phyloP scores from a whole-genome alignment of 1,139 yeast genomes.

The Geotrichum macrosporum region DNA sequence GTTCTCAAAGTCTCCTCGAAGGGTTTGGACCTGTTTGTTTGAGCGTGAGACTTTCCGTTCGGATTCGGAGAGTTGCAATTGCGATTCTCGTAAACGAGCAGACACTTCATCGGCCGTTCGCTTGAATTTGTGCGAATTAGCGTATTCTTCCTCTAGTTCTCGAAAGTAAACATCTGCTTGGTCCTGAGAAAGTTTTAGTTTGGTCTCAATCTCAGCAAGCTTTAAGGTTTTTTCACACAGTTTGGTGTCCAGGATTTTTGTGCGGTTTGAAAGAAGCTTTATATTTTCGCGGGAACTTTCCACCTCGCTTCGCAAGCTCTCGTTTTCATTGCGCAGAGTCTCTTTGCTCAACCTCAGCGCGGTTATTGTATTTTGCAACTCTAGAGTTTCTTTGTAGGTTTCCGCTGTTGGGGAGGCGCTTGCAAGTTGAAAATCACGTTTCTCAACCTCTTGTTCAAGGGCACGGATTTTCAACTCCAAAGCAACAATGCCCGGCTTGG shows the following conservation, averaged over 20 bases:
- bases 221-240: slow-evolving; percentile 6
- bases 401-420: neutral
- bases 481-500: neutral
- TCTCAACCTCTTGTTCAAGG: slow-evolving; percentile 10
- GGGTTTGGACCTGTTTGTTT: neutral
- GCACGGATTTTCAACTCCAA: slow-evolving; percentile 3
- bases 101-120: slow-evolving; percentile 8
- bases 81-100: neutral
- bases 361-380: slow-evolving; percentile 11
- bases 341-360: slow-evolving; percentile 14
- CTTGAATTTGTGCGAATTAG: neutral
- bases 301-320: slow-evolving; percentile 2
- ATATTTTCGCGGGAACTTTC: neutral
- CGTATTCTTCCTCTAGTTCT: slow-evolving; percentile 7
- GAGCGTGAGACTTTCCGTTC: neutral
- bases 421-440: slow-evolving; percentile 7
- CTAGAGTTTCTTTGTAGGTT: neutral
- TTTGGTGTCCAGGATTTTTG: slow-evolving; percentile 9
- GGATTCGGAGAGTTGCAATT: slow-evolving; percentile 2
- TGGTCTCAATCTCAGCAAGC: neutral
- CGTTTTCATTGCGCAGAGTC: slow-evolving; percentile 13
- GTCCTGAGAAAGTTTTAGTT: slow-evolving; percentile 1
- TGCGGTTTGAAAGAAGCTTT: neutral
- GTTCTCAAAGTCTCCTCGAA: neutral
- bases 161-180: neutral